Percentiles rank a stretch among this genome's conserved stretches.
These are phyloP conservation scores for Clarireedia monteithiana DNA, from an alignment of 2,329 filamentous ascomycete genomes.

Conservation along the genomic window DNA sequence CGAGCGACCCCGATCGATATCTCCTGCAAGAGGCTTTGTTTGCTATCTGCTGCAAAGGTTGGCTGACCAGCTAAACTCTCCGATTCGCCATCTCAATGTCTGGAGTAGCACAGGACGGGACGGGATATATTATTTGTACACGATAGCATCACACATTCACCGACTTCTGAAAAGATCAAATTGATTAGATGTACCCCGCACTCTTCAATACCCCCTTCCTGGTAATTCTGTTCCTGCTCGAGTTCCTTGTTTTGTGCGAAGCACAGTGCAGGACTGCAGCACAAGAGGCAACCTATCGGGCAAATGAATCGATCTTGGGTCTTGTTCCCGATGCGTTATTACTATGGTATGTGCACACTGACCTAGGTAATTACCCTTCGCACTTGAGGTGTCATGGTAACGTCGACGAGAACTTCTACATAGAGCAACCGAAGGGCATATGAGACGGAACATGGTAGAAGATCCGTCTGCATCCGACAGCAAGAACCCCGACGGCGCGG, in stretches of 20 bases:
- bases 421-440: background rate
- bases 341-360: too few species aligned
- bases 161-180: background rate
- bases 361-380: background rate
- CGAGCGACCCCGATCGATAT: too few species aligned
- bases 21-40: too few species aligned
- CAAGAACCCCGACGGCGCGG: background rate
- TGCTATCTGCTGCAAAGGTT: too few species aligned
- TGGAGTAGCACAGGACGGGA: background rate
- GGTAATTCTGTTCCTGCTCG: constrained; percentile 1
- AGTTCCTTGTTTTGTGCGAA: background rate
- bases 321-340: background rate
- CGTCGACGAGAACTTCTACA: background rate
- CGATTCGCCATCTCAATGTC: background rate
- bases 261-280: background rate
- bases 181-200: constrained; percentile 7
- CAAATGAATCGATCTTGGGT: background rate
- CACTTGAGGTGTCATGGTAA: background rate
- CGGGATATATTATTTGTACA: background rate
- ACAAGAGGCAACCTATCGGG: background rate
- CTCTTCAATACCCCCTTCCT: constrained; percentile 4
- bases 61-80: too few species aligned
- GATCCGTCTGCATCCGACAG: background rate
- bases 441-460: background rate
- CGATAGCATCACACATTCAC: constrained; percentile 3